Evolutionary conservation across 805 yeast genomes (phyloP).

Genomic region (Myxozyma nipponensis): DNA sequence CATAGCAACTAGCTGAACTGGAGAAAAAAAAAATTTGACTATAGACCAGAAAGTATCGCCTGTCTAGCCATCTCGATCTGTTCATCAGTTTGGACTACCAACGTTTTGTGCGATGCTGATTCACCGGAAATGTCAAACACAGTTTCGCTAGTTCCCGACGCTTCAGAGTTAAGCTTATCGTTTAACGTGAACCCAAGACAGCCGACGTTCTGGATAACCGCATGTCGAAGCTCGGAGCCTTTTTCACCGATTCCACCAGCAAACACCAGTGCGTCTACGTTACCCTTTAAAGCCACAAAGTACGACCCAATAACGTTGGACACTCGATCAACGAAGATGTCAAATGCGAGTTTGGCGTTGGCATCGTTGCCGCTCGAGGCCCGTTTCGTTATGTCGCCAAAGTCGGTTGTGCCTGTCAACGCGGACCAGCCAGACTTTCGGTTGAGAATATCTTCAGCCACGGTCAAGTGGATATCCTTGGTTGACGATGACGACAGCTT

Average conservation of each 20-base stretch:
- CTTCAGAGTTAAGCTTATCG: slow-evolving; percentile 11
- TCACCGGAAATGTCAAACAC: slow-evolving; percentile 14
- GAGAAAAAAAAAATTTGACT: not conserved
- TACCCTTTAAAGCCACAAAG: slow-evolving; percentile 22
- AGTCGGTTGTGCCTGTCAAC: slow-evolving; percentile 27
- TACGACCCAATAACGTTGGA: slow-evolving; percentile 24
- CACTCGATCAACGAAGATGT: slow-evolving; percentile 25
- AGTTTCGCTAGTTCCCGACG: slow-evolving; percentile 5
- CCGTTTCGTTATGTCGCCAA: slow-evolving; percentile 19
- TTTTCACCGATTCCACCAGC: slow-evolving; percentile 29
- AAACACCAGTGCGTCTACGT: slow-evolving; percentile 22
- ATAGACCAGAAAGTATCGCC: slow-evolving; percentile 2
- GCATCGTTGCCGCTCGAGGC: slow-evolving; percentile 14
- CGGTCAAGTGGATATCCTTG: slow-evolving; percentile 21
- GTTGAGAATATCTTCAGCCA: slow-evolving; percentile 28
- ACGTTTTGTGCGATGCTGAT: slow-evolving; percentile 7
- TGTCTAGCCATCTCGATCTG: slow-evolving; percentile 26
- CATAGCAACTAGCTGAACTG: no score
- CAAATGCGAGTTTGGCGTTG: slow-evolving; percentile 24
- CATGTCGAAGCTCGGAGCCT: slow-evolving; percentile 15
- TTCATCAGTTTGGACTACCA: slow-evolving; percentile 26
- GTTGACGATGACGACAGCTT: slow-evolving; percentile 25
- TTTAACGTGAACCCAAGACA: slow-evolving; percentile 24
- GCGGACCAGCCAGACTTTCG: slow-evolving; percentile 25
- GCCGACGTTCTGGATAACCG: slow-evolving; percentile 9